Evolutionary conservation across 2,329 filamentous ascomycete species (phyloP).

Genomic region (Paecilomyces sp.): DNA sequence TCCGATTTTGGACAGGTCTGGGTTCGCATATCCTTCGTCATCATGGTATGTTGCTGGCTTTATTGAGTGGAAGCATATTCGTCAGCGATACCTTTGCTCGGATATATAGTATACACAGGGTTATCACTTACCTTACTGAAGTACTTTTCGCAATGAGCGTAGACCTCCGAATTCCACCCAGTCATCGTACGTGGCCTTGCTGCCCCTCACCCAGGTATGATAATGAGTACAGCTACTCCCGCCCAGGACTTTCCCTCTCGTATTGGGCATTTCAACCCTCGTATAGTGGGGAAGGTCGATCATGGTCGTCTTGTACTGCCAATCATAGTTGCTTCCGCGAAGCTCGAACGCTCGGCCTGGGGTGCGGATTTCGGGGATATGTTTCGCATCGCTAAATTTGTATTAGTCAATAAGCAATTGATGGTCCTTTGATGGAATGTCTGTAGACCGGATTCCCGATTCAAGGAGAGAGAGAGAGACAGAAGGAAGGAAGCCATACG

Average conservation of each 20-base stretch:
- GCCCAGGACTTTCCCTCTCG: constrained; percentile 52
- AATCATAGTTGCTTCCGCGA: constrained; percentile 51
- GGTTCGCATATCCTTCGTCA: constrained; percentile 38
- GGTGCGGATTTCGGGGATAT: constrained; percentile 48
- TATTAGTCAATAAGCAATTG: too few relatives aligned
- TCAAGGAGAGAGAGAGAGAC: too few relatives aligned
- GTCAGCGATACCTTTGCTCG: background rate
- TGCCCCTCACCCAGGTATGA: constrained; percentile 56
- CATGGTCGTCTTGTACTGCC: constrained; percentile 55
- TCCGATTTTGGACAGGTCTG: constrained; percentile 45
- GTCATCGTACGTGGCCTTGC: constrained; percentile 47
- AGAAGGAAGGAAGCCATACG: background rate
- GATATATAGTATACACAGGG: too few relatives aligned
- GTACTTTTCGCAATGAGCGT: constrained; percentile 44
- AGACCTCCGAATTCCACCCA: constrained; percentile 42
- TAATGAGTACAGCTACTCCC: constrained; percentile 56
- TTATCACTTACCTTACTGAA: constrained; percentile 21
- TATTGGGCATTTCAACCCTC: constrained; percentile 56
- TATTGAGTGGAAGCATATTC: constrained; percentile 5
- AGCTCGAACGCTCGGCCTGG: constrained; percentile 50
- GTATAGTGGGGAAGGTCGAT: constrained; percentile 52
- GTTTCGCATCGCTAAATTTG: constrained; percentile 28
- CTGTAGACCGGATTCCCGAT: too few relatives aligned
- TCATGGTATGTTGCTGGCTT: constrained; percentile 53
- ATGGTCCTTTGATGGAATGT: too few relatives aligned